Evolutionary conservation across 352 stramenopile species (phyloP).

Genomic region (Phytopythium aichiense): DNA sequence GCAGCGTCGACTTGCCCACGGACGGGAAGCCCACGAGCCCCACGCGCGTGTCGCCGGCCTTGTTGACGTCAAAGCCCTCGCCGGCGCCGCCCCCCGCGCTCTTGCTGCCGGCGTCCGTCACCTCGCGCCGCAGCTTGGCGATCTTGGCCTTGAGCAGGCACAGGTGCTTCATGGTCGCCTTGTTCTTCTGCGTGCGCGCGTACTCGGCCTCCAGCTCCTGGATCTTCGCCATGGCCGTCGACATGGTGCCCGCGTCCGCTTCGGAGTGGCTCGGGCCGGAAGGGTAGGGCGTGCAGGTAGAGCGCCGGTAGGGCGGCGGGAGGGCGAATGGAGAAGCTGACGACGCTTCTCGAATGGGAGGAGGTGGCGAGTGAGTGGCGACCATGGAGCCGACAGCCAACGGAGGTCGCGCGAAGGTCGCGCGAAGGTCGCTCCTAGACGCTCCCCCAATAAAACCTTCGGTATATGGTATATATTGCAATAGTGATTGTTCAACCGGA

Average conservation of each 20-base stretch:
- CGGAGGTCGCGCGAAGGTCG: not conserved
- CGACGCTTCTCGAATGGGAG: not conserved
- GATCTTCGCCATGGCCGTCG: slow-evolving; percentile 72
- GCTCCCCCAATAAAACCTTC: not conserved
- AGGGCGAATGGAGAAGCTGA: not conserved
- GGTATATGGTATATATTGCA: not conserved
- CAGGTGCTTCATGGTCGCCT: slow-evolving; percentile 99
- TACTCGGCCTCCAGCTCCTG: slow-evolving; percentile 91
- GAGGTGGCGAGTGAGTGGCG: slow-evolving; percentile 2
- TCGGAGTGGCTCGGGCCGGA: not conserved
- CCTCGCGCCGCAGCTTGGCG: slow-evolving; percentile 93
- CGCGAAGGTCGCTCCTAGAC: not conserved
- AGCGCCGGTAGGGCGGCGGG: not conserved
- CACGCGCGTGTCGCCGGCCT: slow-evolving; percentile 96
- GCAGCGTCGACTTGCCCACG: slow-evolving; percentile 97
- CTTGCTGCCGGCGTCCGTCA: slow-evolving; percentile 82
- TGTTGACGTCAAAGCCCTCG: slow-evolving; percentile 91
- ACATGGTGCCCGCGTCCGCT: slow-evolving; percentile 28
- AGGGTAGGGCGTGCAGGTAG: not conserved
- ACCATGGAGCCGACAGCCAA: slow-evolving; percentile 4
- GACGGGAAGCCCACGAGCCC: slow-evolving; percentile 98
- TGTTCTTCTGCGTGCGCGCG: slow-evolving; percentile 99
- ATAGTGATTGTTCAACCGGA: too few species aligned
- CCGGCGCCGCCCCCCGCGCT: slow-evolving; percentile 56
- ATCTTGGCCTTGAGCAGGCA: slow-evolving; percentile 98